Base-by-base conservation (phyloP, 371 early-diverging fungal species). In the Mucor lusitanicus region DNA sequence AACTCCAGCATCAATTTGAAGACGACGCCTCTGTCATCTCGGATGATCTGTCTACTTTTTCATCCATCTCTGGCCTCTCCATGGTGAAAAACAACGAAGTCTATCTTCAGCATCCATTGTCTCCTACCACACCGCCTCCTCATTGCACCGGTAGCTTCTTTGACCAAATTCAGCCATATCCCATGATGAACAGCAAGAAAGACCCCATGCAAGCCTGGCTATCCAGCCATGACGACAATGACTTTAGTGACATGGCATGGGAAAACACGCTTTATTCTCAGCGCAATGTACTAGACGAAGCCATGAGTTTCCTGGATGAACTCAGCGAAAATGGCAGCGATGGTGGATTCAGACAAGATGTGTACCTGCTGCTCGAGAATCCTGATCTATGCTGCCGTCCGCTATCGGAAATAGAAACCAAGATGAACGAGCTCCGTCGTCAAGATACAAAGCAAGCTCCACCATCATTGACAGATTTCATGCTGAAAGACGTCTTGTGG, bases 201-300 rank as follows among this genome's bases (percentile, higher is more conserved):
- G 40, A 58, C 32, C 39, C 59, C 23, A 67, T 62, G 42, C 68
- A 67, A 27, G 44, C 68, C 4, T 67, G 68, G 68, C 27, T 67
- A 27, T 62, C 61, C 17, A 44, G 37, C 30, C 53, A 46, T 27
- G 28, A 54, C 5, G 11, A 19, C 12, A 30, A 2, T 12, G 33
- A 12, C 8, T 35, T 27, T n/a, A 40, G 23, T 17, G 46, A 28
- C 17, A 42, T 21, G 17, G 21, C 6, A 28, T 28, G 3, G 44
- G 42, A 35, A 3, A 32, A 46, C 2, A 13, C 35, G 23, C 17
- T 61, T 9, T 48, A 58, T 12, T 56, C 72, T 35, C 59, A 79
- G 15, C 66, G 75, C 2, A 73, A 77, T 62, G 67, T 73, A 1
- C 32, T 80, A 8, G 80, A 80, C 40, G 80, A 77, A 32, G 71